Base-by-base conservation (phyloP, 2,329 filamentous ascomycete species). In the Mycosphaerella sp. region DNA sequence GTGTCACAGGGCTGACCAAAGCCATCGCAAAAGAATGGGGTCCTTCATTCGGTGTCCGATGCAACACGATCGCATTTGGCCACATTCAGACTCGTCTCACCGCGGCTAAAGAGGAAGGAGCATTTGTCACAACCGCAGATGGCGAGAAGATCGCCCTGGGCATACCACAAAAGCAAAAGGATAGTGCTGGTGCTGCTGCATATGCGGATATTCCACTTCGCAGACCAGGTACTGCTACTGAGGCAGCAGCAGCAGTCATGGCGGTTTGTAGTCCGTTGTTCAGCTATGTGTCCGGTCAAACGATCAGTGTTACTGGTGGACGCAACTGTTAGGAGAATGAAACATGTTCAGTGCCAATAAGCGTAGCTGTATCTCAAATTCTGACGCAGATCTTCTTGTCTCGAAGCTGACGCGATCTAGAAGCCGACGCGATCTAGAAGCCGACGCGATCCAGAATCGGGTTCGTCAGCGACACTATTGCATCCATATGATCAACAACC, bases 1-100 rank as follows among this genome's bases (percentile, higher is more conserved):
- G 87, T 41, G 81, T 95, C 12, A 80, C 80, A 9, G 89, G 89
- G 5, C 77, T 95, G 52, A 90, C 86, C 53, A 94, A 93, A 74
- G 89, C 88, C 1, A 88, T 95, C 65, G 88, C 89, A 2, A 94
- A 95, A 73, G 76, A 95, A 74, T 95, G 89, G 89, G 89, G 89
- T 1, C 88, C 87, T 0, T 70, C 76, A 34, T 95, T 90, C 62
- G 89, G 88, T 45, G 89, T 95, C 5, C 77, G 89, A 52, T 79
- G 84, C 36, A 95, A 95, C 70, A 89, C 87, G 2, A 76, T 95
- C 45, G 88, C 88, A 4, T 95, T 94, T 62, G 89, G 89, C 0
- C 80, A 85, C 66, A 91, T 95, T 59, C 73, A 81, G 61, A 95
- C 89, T 0, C 75, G 89, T 2, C 71, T 95, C 60, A 95, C 89